Evolutionary conservation across 176 grass and related monocot species (phyloP).

Genomic region (Chloris gayana): DNA sequence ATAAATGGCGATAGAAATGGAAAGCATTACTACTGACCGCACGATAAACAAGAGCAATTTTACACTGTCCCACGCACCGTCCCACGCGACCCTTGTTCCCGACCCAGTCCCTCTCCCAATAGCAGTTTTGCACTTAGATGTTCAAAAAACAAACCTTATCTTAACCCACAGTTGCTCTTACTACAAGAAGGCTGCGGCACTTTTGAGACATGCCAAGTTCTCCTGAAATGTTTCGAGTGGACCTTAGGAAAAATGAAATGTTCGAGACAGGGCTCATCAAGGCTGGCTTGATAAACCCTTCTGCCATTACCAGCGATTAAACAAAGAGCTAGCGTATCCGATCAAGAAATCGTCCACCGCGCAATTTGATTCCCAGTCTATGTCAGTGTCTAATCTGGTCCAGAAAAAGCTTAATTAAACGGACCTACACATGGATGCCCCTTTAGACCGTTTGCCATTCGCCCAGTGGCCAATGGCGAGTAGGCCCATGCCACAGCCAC

Average conservation of each 20-base stretch:
- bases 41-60: not conserved
- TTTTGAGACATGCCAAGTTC: no score
- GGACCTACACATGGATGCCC: constrained; percentile 35
- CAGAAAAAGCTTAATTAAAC: not conserved
- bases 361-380: not conserved
- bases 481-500: constrained; percentile 24
- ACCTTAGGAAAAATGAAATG: no score
- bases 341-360: not conserved
- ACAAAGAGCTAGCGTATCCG: not conserved
- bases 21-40: not conserved
- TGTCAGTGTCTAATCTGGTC: constrained; percentile 15
- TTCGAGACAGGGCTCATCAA: not conserved
- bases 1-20: not conserved
- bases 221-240: no score
- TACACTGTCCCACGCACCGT: constrained; percentile 37
- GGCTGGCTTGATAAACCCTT: not conserved
- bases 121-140: not conserved
- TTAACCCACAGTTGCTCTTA: no score
- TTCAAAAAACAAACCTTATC: no score
- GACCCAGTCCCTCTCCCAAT: not conserved
- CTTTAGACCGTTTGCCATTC: constrained; percentile 21
- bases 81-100: constrained; percentile 35
- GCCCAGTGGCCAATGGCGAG: not conserved
- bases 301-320: not conserved
- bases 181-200: no score